These are phyloP conservation scores for Lablab purpureus DNA, from an alignment of 306 rosid species.

Conservation along the genomic window DNA sequence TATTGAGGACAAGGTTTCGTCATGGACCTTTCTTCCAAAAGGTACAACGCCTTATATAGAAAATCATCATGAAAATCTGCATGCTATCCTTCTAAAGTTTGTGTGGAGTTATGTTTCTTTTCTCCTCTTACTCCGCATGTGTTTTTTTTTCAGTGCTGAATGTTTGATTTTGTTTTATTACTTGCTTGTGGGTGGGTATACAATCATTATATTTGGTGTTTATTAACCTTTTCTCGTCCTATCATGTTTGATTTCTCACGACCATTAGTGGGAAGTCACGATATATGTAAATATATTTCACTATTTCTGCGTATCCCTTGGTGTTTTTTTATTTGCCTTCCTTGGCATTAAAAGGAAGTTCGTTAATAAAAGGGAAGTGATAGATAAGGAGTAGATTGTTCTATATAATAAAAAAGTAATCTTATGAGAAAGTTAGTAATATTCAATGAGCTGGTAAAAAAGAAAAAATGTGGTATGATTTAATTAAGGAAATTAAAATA, in stretches of 20 bases:
- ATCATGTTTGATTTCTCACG: constrained; percentile 28
- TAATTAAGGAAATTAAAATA: constrained; percentile 16
- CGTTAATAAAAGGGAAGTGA: neutral
- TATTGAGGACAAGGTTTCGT: constrained; percentile 91
- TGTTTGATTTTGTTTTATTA: neutral
- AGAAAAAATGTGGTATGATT: neutral
- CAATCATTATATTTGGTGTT: neutral
- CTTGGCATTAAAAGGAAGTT: constrained; percentile 4
- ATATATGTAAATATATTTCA: neutral
- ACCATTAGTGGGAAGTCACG: neutral
- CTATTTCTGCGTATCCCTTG: neutral
- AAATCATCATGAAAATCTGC: constrained; percentile 13
- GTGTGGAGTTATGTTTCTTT: neutral
- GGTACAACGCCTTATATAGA: constrained; percentile 54
- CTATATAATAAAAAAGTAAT: neutral
- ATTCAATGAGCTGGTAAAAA: neutral
- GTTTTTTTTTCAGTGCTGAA: constrained; percentile 10
- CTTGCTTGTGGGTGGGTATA: neutral
- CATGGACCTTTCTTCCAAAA: constrained; percentile 99
- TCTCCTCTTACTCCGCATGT: neutral
- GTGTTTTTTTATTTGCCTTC: constrained; percentile 5
- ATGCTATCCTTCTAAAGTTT: constrained; percentile 27
- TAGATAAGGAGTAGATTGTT: constrained; percentile 11
- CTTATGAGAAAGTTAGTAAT: constrained; percentile 2
- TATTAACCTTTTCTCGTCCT: constrained; percentile 17